Evolutionary conservation across 768 basidiomycete genomes (phyloP), one percentile per base, ranked within the genome.

Genomic region (Lyophyllum atratum): DNA sequence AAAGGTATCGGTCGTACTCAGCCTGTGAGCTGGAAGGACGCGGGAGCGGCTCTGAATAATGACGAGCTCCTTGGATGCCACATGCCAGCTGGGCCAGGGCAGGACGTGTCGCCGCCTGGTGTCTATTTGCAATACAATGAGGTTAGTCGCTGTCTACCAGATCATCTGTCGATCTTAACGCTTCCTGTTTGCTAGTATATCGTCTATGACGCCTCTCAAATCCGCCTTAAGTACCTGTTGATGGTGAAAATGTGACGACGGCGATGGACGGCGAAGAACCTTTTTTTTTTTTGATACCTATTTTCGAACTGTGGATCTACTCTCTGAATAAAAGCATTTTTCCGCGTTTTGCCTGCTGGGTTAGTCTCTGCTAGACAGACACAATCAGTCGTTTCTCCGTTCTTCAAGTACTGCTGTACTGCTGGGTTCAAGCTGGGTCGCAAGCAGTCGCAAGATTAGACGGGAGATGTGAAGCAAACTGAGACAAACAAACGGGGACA

Each of bases 11-110:
- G 85, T 14, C 70, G 68, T 33, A 78, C 72, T 11, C 83, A 83
- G 61, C 85, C 84, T 7, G 69, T 59, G 0, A 71, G 75, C 11
- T 87, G 85, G 85, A 79, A 85, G 63, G 85, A 86, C 65, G 85
- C 84, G 0, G 84, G 83, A 25, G 68, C 66, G 39, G 78, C 78
- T 1, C 68, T 84, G 10, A 76, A 72, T 29, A 74, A 85, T 61
- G 71, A 76, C 8, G 82, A 75, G 19, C 74, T 87, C 22, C 64
- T 72, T 34, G 85, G 85, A 17, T 82, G 81, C 55, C 68, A 76
- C 34, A 86, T 87, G 85, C 85, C 85, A n/a, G 80, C 83, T 50
- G 83, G 84, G 8, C 70, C 70, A 11, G 74, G 74, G 6, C 55
- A 71, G 53, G 66, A 76, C 40, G 68, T 78, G 4, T 51, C 54